Base-by-base conservation (phyloP, 2,329 filamentous ascomycete species). In the Claviceps pusilla region DNA sequence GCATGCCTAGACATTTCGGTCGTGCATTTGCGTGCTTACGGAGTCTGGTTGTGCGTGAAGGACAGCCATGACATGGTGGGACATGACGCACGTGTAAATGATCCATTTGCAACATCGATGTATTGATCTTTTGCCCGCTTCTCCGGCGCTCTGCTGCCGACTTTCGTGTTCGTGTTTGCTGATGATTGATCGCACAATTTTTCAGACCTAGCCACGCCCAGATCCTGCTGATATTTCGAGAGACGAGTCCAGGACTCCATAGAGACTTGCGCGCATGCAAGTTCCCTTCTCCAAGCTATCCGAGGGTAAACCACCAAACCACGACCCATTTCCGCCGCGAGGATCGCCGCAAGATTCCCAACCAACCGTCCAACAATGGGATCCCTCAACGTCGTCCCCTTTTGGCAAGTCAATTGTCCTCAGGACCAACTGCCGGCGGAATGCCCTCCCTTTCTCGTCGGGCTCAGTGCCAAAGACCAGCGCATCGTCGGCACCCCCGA, bases 391-490 rank as follows among this genome's bases (percentile, higher is more conserved):
- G 54, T 56, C 55, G 56, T 69, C 12, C 83, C 85, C 0, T 95
- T 85, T 72, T 95, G 89, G 89, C 84, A 91, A 58, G 76, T 86
- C 68, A 95, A 95, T 67, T 71, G 94, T 16, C 81, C 86, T 0
- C 69, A 72, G 41, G 66, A 73, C 31, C 70, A 84, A 58, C 80
- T 83, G 65, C 80, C 83, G 0, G 61, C 68, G 2, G 73, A 82
- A 53, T 95, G 89, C 63, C 90, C 90, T 0, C 75, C 77, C 6
- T 93, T 80, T 64, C 78, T 96, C 42, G 68, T 65, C 51, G 73
- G 79, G 59, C 71, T 84, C 54, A 76, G 73, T 51, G 71, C 73
- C 48, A 94, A 93, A 69, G 87, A 94, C 66, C 72, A 75, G 14
- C 65, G 67, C 46, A 87, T 89, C 62, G 76, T 96, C 58, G 73